These are phyloP conservation scores for Colletotrichum chlorophyti DNA, from an alignment of 2,329 filamentous ascomycete species.

Conservation along the genomic window DNA sequence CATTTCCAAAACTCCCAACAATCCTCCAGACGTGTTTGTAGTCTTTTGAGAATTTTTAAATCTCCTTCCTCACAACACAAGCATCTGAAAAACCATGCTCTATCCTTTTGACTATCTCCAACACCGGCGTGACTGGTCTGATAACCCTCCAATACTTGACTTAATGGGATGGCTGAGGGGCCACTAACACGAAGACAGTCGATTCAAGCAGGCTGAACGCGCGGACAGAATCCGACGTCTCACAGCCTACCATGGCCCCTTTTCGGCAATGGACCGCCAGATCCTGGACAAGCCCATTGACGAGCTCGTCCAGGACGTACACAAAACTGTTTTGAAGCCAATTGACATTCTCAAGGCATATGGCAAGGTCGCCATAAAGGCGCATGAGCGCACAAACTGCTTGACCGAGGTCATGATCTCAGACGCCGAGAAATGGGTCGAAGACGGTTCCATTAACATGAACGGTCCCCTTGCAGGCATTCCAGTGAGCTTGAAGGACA, in stretches of 20 bases:
- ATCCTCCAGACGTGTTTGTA: too few relatives aligned
- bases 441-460: slow-evolving; percentile 67
- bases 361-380: slow-evolving; percentile 83
- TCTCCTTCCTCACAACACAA: background rate
- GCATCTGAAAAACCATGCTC: too few relatives aligned
- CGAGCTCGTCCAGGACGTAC: slow-evolving; percentile 79
- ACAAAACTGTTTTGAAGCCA: slow-evolving; percentile 69
- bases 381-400: slow-evolving; percentile 88
- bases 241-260: slow-evolving; percentile 67
- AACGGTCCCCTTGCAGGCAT: slow-evolving; percentile 86
- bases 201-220: slow-evolving; percentile 81
- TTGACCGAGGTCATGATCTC: slow-evolving; percentile 85
- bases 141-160: slow-evolving; percentile 7
- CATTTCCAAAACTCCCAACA: background rate
- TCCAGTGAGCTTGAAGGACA: slow-evolving; percentile 84
- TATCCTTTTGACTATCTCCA: slow-evolving; percentile 66
- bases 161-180: background rate
- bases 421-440: slow-evolving; percentile 77
- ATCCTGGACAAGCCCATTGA: slow-evolving; percentile 79
- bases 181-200: slow-evolving; percentile 57
- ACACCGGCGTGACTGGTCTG: slow-evolving; percentile 75
- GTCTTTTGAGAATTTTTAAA: too few relatives aligned
- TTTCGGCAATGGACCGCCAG: slow-evolving; percentile 69
- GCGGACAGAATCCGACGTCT: slow-evolving; percentile 72
- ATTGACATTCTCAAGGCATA: slow-evolving; percentile 83